phyloP scores from a whole-genome alignment of 306 rosid genomes.

The Rosa persica region DNA sequence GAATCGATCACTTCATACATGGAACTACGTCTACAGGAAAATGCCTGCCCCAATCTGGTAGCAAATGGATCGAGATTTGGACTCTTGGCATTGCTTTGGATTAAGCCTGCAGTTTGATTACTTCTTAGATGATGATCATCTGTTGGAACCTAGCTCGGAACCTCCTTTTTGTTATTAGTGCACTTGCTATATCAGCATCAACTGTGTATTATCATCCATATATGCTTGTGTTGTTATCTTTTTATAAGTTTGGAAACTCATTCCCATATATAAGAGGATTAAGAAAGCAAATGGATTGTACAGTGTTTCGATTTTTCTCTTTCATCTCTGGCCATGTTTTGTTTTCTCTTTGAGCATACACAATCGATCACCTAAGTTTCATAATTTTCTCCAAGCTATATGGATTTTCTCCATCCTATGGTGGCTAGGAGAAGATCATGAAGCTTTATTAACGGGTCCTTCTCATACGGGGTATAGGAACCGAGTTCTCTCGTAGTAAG shows the following conservation, averaged over 20 bases:
- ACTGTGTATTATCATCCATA: constrained; percentile 3
- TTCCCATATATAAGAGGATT: not conserved
- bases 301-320: not conserved
- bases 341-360: not conserved
- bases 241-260: not conserved
- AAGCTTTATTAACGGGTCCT: no score
- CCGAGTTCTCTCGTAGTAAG: no score
- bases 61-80: constrained; percentile 20
- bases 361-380: no score
- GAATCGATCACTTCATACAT: constrained; percentile 26
- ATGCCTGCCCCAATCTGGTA: constrained; percentile 13
- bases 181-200: not conserved
- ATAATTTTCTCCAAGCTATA: no score
- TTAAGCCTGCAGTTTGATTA: not conserved
- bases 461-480: no score
- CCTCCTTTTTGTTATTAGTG: not conserved
- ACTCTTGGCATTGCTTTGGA: constrained; percentile 23
- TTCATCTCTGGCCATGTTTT: not conserved
- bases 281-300: constrained; percentile 6
- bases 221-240: not conserved
- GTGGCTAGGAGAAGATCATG: no score
- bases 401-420: no score
- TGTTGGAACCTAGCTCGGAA: not conserved
- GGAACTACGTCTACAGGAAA: not conserved
- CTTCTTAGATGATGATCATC: not conserved